phyloP scores from a whole-genome alignment of 805 yeast species.

The Torulaspora maleeae region DNA sequence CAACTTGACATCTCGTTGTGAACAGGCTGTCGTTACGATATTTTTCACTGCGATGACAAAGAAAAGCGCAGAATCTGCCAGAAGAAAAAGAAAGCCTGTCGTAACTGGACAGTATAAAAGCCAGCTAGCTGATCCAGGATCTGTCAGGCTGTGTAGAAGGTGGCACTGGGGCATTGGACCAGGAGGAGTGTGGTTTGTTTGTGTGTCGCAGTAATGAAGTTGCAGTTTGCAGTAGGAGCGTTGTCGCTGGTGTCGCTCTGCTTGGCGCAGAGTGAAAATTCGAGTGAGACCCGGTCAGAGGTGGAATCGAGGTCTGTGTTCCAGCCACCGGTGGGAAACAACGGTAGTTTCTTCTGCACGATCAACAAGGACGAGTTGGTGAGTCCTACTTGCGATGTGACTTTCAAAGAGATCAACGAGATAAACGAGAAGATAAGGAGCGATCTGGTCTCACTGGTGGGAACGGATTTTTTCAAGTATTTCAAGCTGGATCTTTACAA shows the following conservation, averaged over 20 bases:
- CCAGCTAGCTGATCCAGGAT: neutral
- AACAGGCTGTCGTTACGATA: conserved; percentile 6
- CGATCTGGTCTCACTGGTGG: conserved; percentile 51
- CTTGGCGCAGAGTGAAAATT: neutral
- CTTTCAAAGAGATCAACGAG: conserved; percentile 46
- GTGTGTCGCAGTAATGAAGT: neutral
- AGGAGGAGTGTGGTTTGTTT: neutral
- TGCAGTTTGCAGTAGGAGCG: neutral
- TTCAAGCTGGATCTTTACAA: conserved; percentile 79
- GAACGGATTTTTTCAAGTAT: conserved; percentile 79
- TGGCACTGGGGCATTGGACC: neutral
- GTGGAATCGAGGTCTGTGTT: conserved; percentile 3
- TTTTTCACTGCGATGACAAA: conserved; percentile 1
- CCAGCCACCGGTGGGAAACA: conserved; percentile 3
- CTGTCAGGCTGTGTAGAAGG: neutral
- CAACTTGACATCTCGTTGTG: neutral
- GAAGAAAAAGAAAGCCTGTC: conserved; percentile 2
- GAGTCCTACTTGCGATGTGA: conserved; percentile 38
- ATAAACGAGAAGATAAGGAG: conserved; percentile 53
- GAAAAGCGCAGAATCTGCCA: conserved; percentile 6
- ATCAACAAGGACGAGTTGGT: conserved; percentile 32
- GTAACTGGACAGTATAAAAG: neutral
- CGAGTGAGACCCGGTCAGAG: neutral
- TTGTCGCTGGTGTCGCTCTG: neutral
- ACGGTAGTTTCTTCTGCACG: conserved; percentile 30